These are phyloP conservation scores for Dendryphion nanum DNA, from an alignment of 2,329 filamentous ascomycete genomes.

Conservation along the genomic window DNA sequence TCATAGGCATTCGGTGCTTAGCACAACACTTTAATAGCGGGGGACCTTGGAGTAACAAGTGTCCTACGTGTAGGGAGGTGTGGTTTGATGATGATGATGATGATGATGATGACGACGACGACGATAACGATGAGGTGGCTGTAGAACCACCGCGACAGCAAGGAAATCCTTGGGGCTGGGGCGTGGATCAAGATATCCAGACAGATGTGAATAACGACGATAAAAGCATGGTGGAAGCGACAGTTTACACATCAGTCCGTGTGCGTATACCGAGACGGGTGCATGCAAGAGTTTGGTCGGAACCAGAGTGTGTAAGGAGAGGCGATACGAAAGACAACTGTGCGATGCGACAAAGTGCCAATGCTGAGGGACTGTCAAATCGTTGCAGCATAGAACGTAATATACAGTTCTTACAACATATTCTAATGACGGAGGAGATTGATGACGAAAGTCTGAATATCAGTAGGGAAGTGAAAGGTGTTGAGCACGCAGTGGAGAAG, in stretches of 20 bases:
- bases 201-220: neutral
- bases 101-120: neutral
- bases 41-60: neutral
- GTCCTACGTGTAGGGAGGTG: neutral
- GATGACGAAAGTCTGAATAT: neutral
- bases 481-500: neutral
- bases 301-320: too few relatives aligned
- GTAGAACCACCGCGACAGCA: too few relatives aligned
- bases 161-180: too few relatives aligned
- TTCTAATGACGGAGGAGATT: neutral
- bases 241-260: neutral
- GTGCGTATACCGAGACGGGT: neutral
- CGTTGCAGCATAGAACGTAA: neutral
- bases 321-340: too few relatives aligned
- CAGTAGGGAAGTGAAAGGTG: neutral
- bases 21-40: neutral
- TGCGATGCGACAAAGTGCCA: too few relatives aligned
- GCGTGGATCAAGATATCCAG: neutral
- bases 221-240: neutral
- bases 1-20: neutral
- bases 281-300: neutral
- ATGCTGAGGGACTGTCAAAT: neutral
- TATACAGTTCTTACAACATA: neutral
- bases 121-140: too few relatives aligned
- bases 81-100: neutral